These are phyloP conservation scores for Gaeumannomyces tritici DNA, from an alignment of 2,329 filamentous ascomycete genomes.

Conservation along the genomic window DNA sequence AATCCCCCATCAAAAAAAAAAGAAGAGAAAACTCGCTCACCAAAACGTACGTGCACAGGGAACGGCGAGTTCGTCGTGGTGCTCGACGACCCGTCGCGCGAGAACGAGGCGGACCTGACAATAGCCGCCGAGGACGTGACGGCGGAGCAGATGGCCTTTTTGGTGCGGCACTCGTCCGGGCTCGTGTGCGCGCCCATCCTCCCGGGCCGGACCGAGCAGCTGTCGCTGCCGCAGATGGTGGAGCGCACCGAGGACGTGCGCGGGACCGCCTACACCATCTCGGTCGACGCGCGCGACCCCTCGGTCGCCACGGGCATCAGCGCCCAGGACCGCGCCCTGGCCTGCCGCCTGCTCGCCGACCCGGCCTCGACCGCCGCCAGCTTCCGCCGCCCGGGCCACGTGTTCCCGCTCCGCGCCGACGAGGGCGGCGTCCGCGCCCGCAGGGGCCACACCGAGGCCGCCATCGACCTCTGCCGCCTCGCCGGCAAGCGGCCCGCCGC, in stretches of 20 bases:
- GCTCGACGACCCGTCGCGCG: conserved; percentile 82
- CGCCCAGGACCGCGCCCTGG: conserved; percentile 76
- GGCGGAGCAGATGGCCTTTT: conserved; percentile 86
- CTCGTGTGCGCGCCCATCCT: conserved; percentile 83
- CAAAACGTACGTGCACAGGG: conserved; percentile 8
- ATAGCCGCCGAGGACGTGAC: conserved; percentile 82
- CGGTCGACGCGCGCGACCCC: conserved; percentile 68
- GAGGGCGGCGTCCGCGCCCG: conserved; percentile 73
- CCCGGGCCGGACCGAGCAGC: conserved; percentile 54
- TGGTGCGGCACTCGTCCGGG: conserved; percentile 85
- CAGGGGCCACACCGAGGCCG: conserved; percentile 86
- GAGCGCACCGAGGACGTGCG: conserved; percentile 65
- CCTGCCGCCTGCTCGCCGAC: conserved; percentile 69
- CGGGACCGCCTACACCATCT: conserved; percentile 86
- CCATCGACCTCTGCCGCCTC: conserved; percentile 78
- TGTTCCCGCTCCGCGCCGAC: conserved; percentile 73
- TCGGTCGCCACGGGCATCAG: conserved; percentile 81
- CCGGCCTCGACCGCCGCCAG: conserved; percentile 42
- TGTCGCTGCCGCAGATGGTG: conserved; percentile 88
- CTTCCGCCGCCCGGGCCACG: conserved; percentile 80
- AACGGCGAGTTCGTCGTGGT: conserved; percentile 77
- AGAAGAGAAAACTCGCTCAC: not conserved
- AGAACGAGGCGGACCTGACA: conserved; percentile 98
- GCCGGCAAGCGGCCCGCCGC: conserved; percentile 69
- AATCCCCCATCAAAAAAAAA: not conserved